phyloP scores from a whole-genome alignment of 164 flowering plant genomes.

The Nymphaea colorata region DNA sequence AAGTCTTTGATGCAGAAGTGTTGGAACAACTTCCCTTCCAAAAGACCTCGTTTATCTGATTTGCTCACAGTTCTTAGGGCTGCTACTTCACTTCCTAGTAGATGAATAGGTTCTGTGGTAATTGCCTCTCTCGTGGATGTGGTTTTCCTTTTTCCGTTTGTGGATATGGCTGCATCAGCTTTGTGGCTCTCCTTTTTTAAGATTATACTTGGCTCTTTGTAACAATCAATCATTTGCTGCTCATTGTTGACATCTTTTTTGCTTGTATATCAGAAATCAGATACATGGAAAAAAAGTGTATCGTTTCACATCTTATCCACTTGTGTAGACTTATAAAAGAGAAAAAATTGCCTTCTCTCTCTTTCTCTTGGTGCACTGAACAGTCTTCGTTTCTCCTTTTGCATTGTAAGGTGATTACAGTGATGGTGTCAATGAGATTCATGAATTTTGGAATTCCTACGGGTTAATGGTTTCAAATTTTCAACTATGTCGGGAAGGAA shows the following conservation, averaged over 20 bases:
- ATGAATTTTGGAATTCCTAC: neutral
- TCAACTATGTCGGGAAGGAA: too few relatives aligned
- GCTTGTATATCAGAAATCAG: neutral
- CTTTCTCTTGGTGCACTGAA: neutral
- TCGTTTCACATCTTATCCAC: neutral
- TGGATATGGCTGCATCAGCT: neutral
- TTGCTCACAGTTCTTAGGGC: conserved; percentile 22
- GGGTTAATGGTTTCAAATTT: too few relatives aligned
- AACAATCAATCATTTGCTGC: neutral
- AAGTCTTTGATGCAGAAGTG: conserved; percentile 67
- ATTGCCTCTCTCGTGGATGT: neutral
- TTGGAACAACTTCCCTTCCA: conserved; percentile 76
- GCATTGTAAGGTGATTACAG: neutral
- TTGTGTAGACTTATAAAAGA: neutral
- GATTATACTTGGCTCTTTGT: neutral
- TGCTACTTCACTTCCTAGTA: neutral
- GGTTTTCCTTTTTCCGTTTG: neutral
- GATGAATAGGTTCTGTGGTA: neutral
- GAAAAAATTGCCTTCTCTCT: neutral
- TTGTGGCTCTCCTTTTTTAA: neutral
- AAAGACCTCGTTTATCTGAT: conserved; percentile 80
- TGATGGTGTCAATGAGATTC: neutral
- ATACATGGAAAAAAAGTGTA: neutral
- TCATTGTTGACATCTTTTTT: neutral
- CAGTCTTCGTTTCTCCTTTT: neutral